Percentiles rank a stretch among this genome's conserved stretches.
phyloP scores from a whole-genome alignment of 108 stramenopile genomes.

The Skeletonema costatum region DNA sequence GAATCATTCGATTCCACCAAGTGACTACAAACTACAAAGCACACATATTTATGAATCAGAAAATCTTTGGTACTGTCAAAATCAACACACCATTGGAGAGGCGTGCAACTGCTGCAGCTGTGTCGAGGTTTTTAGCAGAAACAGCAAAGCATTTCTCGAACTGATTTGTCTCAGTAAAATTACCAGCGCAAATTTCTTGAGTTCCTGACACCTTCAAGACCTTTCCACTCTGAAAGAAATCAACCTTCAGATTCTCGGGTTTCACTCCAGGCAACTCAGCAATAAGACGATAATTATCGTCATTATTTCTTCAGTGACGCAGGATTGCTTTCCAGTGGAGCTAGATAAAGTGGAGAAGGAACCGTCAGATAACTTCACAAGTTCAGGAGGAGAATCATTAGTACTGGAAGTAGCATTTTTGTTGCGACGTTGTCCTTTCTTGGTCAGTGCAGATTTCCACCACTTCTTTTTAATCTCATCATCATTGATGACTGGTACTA shows the following conservation, averaged over 20 bases:
- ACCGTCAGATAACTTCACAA: neutral
- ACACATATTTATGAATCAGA: no score
- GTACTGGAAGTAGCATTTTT: neutral
- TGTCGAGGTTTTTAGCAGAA: neutral
- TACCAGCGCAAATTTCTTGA: neutral
- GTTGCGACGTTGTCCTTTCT: neutral
- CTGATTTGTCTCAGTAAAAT: neutral
- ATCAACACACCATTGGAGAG: constrained; percentile 22
- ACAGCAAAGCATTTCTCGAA: neutral
- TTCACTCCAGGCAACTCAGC: neutral
- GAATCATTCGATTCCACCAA: no score
- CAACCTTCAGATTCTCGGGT: neutral
- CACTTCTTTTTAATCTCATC: neutral
- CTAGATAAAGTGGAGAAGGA: neutral
- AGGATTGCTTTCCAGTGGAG: neutral
- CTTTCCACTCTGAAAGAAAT: neutral
- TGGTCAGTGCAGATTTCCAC: neutral
- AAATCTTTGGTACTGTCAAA: constrained; percentile 20
- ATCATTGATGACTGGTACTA: neutral
- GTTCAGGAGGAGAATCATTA: neutral
- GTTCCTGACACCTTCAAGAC: neutral
- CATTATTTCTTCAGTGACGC: neutral
- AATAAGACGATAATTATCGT: neutral
- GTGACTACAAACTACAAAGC: no score
- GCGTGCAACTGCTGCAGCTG: constrained; percentile 8